Evolutionary conservation across 2,329 filamentous ascomycete genomes (phyloP), one percentile per base, ranked within the genome.

Genomic region (Exophiala mesophila): DNA sequence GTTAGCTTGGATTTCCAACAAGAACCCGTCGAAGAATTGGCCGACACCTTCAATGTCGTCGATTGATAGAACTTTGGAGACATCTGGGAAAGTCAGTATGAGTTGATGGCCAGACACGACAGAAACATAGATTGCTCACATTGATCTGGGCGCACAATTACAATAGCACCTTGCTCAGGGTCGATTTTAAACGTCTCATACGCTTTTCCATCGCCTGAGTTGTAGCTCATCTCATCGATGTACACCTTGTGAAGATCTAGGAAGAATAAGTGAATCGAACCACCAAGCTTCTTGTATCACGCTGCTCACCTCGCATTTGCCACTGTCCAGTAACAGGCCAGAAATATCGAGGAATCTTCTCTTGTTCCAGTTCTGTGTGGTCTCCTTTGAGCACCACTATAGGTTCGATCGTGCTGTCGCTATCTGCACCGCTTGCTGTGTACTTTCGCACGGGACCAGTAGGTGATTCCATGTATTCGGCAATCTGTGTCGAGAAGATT

Each of bases 121-220:
- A n/a, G n/a, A n/a, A n/a, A n/a, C n/a, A n/a, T n/a, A n/a, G n/a
- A 36, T 6, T 9, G 61, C 72, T 63, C 60, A 77, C 76, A 77
- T 62, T 81, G 77, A 63, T 82, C 78, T 1, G 78, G 79, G 10
- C 79, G 66, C 6, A 81, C 69, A 45, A 82, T 63, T 0, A 76
- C 66, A 3, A 79, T 48, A 0, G 68, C 71, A 0, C 74, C 73
- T 21, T 58, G 44, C 4, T 59, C 49, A 0, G 66, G 58, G 41
- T 73, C 65, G 9, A 82, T 63, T 0, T 76, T 76, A 30, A 78
- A 77, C 6, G 63, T 63, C 36, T 76, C 64, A 50, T 82, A 82
- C 1, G 73, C 74, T 32, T 76, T 67, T 0, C 77, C 77, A 43
- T 79, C 73, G 1, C 73, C 74, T 2, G 67, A 65, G 43, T 74